Evolutionary conservation across 2,329 filamentous ascomycete genomes (phyloP), one percentile per base, ranked within the genome.

Genomic region (Peltaster fructicola): DNA sequence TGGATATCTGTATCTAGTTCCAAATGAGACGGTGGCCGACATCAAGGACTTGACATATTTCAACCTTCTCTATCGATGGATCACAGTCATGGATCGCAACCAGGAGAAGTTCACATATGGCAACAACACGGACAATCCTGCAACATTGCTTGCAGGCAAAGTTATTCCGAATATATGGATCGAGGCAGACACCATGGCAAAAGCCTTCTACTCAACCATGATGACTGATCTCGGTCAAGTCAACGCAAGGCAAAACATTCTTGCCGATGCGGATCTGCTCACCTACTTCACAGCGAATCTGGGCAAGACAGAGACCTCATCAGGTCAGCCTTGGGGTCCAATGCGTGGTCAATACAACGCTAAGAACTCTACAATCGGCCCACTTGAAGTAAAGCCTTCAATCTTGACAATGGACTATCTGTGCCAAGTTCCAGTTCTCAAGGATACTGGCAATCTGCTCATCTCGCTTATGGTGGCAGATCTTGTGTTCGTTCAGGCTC

Each of bases 361-460:
- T n/a, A n/a, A n/a, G n/a, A n/a, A n/a, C n/a, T n/a, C n/a, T n/a
- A n/a, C n/a, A 2, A 26, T 23, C 4, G 33, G 30, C 1, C 21
- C 23, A 5, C 23, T 36, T 5, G 29, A 25, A 5, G 24, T 27
- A 13, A 29, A 29, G 5, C 29, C 34, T 3, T 37, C 34, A 3
- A 23, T 32, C 1, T 21, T 33, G 14, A 21, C 16, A 3, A 27
- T 29, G 9, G 21, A 25, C 10, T 37, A 37, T 20, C 23, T 37
- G 11, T 38, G 36, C 27, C 29, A 36, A 17, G 30, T 38, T 2
- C 36, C 36, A 3, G 30, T 28, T n/a, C 27, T 22, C 5, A 35
- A 37, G 14, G 24, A 31, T 2, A 14, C 12, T 14, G 30, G 30
- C 3, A 26, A 24, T 6, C 18, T 38, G 6, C 30, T 38, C 24